Evolutionary conservation across 495 filamentous ascomycete species (phyloP).

Genomic region (Tuber borchii): DNA sequence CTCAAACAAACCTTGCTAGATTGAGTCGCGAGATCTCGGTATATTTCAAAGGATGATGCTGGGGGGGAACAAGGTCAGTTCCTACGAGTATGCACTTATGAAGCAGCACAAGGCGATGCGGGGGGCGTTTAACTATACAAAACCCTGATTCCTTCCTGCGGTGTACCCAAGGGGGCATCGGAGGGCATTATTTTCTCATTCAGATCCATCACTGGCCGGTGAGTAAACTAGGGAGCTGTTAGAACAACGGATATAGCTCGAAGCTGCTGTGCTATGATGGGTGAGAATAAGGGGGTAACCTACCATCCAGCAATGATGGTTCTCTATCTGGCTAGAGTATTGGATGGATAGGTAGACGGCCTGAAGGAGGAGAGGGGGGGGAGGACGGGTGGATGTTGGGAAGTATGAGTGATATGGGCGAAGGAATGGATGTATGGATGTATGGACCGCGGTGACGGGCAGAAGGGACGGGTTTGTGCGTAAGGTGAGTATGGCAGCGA

Average conservation of each 20-base stretch:
- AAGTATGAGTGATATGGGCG: background rate
- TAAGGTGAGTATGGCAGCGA: background rate
- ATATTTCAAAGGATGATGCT: constrained; percentile 36
- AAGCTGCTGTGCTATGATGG: background rate
- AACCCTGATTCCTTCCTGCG: constrained; percentile 31
- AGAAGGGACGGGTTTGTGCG: constrained; percentile 15
- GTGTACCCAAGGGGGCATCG: constrained; percentile 15
- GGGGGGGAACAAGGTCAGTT: background rate
- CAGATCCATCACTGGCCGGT: background rate
- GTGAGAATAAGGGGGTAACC: background rate
- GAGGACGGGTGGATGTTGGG: background rate
- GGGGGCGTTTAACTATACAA: constrained; percentile 29
- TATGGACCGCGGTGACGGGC: constrained; percentile 24
- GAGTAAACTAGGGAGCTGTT: background rate
- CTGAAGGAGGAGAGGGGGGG: background rate
- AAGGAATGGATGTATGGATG: background rate
- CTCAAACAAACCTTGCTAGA: constrained; percentile 23
- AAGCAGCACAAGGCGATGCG: constrained; percentile 20
- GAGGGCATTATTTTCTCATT: background rate
- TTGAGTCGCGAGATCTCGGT: constrained; percentile 28
- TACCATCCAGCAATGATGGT: background rate
- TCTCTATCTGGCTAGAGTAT: background rate
- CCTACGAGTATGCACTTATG: background rate
- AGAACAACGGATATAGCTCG: background rate
- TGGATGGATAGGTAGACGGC: background rate